phyloP scores from a whole-genome alignment of 2,329 filamentous ascomycete species.

The Myriosclerotinia scirpicola region DNA sequence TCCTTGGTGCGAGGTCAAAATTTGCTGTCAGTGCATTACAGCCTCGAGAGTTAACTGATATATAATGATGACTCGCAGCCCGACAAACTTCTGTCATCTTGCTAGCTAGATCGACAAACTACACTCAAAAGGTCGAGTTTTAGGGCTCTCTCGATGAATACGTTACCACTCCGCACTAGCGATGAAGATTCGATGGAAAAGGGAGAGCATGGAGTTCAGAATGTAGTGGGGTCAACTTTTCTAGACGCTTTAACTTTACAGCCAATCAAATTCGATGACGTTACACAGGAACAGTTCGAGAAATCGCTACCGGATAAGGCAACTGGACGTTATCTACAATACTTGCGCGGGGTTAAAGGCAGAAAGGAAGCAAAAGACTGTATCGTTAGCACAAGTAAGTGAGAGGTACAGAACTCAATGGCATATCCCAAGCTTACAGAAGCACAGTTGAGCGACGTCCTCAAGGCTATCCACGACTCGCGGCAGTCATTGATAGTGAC shows the following conservation, averaged over 20 bases:
- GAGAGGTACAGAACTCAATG: background rate
- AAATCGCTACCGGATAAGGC: background rate
- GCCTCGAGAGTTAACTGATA: background rate
- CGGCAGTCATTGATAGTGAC: slow-evolving; percentile 44
- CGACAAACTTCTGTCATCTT: background rate
- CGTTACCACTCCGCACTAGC: background rate
- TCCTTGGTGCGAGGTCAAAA: background rate
- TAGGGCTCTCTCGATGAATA: background rate
- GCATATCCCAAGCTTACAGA: background rate
- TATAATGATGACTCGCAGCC: background rate
- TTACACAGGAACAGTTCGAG: background rate
- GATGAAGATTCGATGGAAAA: background rate
- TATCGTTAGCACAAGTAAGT: background rate
- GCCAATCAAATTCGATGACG: background rate
- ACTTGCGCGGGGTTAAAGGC: background rate
- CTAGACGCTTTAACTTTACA: background rate
- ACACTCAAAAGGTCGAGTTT: background rate
- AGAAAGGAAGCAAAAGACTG: background rate
- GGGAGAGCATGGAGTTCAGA: background rate
- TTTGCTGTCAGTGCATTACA: background rate
- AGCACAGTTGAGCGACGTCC: slow-evolving; percentile 28
- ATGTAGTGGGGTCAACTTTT: background rate
- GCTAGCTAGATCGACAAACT: background rate
- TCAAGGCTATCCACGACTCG: slow-evolving; percentile 43
- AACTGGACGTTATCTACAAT: background rate